Conservation (phyloP, 495 filamentous ascomycete species). For the Hamigera avellanea region DNA sequence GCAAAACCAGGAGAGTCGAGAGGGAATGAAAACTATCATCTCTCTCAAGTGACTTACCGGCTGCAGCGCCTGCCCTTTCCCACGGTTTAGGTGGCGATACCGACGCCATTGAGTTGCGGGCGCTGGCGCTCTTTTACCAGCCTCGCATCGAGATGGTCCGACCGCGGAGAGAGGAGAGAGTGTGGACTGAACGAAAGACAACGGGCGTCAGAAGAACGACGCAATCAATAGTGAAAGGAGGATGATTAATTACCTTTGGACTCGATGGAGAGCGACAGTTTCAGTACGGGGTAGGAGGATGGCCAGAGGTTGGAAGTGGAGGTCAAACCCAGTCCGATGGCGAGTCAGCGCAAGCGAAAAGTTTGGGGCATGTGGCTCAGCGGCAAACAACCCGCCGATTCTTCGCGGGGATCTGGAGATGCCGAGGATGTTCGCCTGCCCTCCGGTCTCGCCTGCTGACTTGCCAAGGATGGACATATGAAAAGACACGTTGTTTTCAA, state of each 20-base stretch:
- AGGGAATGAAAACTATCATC: too few species aligned
- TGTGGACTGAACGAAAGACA: background rate
- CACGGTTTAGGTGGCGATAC: conserved; percentile 92
- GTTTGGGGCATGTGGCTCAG: too few species aligned
- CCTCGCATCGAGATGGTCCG: conserved; percentile 18
- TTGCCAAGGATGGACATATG: background rate
- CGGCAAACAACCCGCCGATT: too few species aligned
- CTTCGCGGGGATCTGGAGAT: background rate
- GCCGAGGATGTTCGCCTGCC: background rate
- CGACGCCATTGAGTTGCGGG: conserved; percentile 31
- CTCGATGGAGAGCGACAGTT: too few species aligned
- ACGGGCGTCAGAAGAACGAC: background rate
- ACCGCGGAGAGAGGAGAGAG: background rate
- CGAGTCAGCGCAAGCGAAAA: too few species aligned
- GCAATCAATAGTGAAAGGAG: too few species aligned
- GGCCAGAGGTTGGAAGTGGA: too few species aligned
- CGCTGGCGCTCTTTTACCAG: conserved; percentile 17
- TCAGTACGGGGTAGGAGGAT: too few species aligned
- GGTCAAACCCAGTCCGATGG: too few species aligned
- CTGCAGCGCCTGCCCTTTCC: conserved; percentile 64
- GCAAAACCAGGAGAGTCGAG: too few species aligned
- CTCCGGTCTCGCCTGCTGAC: background rate
- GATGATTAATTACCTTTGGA: too few species aligned
- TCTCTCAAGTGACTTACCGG: conserved; percentile 38
- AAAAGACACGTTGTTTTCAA: too few species aligned